A percentile compares a stretch with the other conserved stretches of the same genome.
These are phyloP conservation scores for Penicillium brasilianum DNA, from an alignment of 2,329 filamentous ascomycete species.

Conservation along the genomic window DNA sequence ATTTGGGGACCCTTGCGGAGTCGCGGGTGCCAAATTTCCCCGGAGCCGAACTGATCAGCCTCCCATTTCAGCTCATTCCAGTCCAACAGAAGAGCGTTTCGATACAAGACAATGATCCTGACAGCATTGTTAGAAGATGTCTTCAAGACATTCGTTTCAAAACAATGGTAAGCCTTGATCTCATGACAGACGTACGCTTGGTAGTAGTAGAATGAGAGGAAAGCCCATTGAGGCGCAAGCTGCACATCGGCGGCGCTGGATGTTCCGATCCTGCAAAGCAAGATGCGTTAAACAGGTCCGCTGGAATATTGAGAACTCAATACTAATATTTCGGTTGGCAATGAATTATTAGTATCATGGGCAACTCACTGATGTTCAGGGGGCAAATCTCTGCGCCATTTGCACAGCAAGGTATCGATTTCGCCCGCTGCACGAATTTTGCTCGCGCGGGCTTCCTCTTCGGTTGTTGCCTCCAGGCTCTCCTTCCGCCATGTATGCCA, in stretches of 20 bases:
- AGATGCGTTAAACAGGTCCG: background rate
- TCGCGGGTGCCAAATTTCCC: background rate
- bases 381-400: slow-evolving; percentile 19
- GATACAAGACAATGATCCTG: background rate
- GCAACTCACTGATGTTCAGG: background rate
- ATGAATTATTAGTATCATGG: background rate
- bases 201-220: background rate
- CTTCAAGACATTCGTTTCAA: too few relatives aligned
- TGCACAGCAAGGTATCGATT: background rate
- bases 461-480: background rate
- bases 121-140: background rate
- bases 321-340: too few relatives aligned
- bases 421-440: slow-evolving; percentile 5
- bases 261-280: background rate
- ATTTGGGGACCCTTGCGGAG: background rate
- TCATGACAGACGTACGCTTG: background rate
- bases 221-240: background rate
- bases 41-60: background rate
- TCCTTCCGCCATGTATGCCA: slow-evolving; percentile 5
- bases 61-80: background rate
- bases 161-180: background rate
- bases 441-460: background rate
- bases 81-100: background rate
- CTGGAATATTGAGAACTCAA: background rate
- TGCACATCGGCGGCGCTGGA: background rate